Evolutionary conservation across 2,329 filamentous ascomycete species (phyloP), one percentile per base, ranked within the genome.

Genomic region (Trichoderma brevicompactum): DNA sequence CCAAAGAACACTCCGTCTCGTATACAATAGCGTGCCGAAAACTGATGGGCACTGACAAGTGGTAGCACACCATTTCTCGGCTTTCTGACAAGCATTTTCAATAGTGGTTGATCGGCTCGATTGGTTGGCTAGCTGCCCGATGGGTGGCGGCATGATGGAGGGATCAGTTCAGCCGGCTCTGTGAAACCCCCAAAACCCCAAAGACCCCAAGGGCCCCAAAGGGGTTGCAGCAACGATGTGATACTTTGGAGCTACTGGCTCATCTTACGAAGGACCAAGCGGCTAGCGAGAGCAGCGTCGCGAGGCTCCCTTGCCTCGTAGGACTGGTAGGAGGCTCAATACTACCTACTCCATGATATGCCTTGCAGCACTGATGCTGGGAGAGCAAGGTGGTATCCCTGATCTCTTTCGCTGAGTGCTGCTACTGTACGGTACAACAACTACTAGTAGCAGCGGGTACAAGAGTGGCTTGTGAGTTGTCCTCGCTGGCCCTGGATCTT

Each of bases 11-110:
- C 48, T 41, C 13, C 2, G 9, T 10, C 44, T 60, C 10, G 10
- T 32, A n/a, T n/a, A n/a, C n/a, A n/a, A n/a, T n/a, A n/a, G n/a
- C n/a, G n/a, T n/a, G n/a, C n/a, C n/a, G n/a, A n/a, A n/a, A n/a
- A n/a, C n/a, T n/a, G n/a, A n/a, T n/a, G n/a, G n/a, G n/a, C n/a
- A n/a, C n/a, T n/a, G n/a, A n/a, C n/a, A 56, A 41, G 28, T 54
- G 8, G 60, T 49, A 54, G 40, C 49, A 63, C 60, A 63, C 60
- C 60, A 49, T 36, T 44, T 63, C 60, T 17, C 49, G 32, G 49
- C 28, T 46, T 36, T 38, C 38, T 53, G 32, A 9, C 19, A 23
- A 36, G 41, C 36, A 46, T 28, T 44, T 17, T 63, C 50, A 19
- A 36, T 53, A 15, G 32, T 19, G 19, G 32, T 62, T 28, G 49